Conservation (phyloP, 495 filamentous ascomycete genomes). For the Talaromyces liani region DNA sequence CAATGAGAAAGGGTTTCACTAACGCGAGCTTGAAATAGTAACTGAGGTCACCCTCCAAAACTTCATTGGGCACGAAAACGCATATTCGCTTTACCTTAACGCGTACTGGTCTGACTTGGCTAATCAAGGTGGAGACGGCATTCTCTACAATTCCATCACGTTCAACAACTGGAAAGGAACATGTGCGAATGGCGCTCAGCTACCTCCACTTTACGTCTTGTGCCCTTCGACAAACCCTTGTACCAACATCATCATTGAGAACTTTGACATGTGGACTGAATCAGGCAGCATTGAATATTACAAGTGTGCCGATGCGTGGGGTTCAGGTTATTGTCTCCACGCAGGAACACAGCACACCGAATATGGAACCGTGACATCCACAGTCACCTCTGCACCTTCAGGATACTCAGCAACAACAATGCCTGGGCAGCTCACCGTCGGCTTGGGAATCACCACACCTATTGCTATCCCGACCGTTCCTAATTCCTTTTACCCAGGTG, state of each 20-base stretch:
- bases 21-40: not conserved
- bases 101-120: constrained; percentile 9
- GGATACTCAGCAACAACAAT: constrained; percentile 13
- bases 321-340: constrained; percentile 11
- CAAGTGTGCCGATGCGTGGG: constrained; percentile 12
- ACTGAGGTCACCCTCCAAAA: constrained; percentile 13
- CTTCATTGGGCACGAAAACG: constrained; percentile 15
- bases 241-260: constrained; percentile 34
- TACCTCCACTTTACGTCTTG: constrained; percentile 38
- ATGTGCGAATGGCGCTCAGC: constrained; percentile 33
- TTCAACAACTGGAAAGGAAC: constrained; percentile 26
- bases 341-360: constrained; percentile 3
- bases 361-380: constrained; percentile 8
- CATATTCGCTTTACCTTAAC: constrained; percentile 14
- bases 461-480: constrained; percentile 12
- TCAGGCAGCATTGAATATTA: constrained; percentile 19
- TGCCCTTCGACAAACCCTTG: constrained; percentile 27
- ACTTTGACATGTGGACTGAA: constrained; percentile 49
- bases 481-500: constrained; percentile 10
- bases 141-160: constrained; percentile 12
- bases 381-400: constrained; percentile 13
- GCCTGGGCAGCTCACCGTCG: constrained; percentile 10
- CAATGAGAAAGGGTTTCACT: constrained; percentile 23
- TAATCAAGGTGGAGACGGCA: constrained; percentile 8
- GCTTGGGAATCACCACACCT: constrained; percentile 10